Percentiles rank a stretch among this genome's conserved stretches.
Evolutionary conservation across 257 asterid genomes (phyloP).

Genomic region (Perilla frutescens): DNA sequence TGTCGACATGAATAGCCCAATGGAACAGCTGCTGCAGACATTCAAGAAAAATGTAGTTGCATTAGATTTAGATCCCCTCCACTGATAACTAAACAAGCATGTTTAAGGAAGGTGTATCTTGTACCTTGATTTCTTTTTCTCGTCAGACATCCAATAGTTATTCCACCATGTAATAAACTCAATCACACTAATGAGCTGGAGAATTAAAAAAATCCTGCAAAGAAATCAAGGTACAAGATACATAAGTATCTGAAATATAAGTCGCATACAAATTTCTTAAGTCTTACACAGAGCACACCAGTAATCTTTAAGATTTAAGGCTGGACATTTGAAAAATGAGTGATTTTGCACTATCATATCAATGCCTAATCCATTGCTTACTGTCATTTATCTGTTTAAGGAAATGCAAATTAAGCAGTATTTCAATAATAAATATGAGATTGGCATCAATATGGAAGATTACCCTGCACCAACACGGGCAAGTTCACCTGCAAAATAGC

Average conservation of each 20-base stretch:
- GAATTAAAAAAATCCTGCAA: conserved; percentile 78
- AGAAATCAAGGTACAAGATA: too few species aligned
- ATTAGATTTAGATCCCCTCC: too few species aligned
- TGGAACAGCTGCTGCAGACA: conserved; percentile 55
- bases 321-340: too few species aligned
- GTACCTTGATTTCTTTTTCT: conserved; percentile 63
- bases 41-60: not conserved
- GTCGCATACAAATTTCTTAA: too few species aligned
- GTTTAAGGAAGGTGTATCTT: not conserved
- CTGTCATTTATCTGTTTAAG: not conserved
- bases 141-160: conserved; percentile 89
- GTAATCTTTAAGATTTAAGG: too few species aligned
- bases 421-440: too few species aligned
- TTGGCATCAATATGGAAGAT: conserved; percentile 12
- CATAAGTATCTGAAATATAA: too few species aligned
- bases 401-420: not conserved
- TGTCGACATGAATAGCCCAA: conserved; percentile 91
- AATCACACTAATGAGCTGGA: conserved; percentile 86
- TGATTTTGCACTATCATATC: too few species aligned
- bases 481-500: conserved; percentile 69
- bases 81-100: too few species aligned
- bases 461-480: conserved; percentile 99
- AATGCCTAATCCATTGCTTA: not conserved
- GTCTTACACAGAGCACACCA: not conserved
- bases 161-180: conserved; percentile 97